Percentiles rank a stretch among this genome's conserved stretches.
Conservation (phyloP, 208 protist genomes). For the Leishmania mexicana region DNA sequence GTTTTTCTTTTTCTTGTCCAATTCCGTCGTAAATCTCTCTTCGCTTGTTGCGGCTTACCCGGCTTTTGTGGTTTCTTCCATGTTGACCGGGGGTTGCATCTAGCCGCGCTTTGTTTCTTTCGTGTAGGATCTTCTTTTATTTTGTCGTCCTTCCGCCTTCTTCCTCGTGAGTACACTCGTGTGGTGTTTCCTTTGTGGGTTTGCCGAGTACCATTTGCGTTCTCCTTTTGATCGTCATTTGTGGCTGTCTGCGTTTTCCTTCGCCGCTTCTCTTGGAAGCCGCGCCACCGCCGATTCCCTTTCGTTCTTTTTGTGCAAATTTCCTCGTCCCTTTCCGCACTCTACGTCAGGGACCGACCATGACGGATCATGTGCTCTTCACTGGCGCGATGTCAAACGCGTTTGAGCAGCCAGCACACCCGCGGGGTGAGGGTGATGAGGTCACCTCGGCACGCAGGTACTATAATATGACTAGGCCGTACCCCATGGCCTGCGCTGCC, state of each 20-base stretch:
- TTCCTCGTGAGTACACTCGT: too few species aligned
- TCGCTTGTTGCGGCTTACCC: not conserved
- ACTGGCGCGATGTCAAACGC: not conserved
- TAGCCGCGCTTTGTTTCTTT: not conserved
- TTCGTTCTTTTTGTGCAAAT: not conserved
- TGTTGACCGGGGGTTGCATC: not conserved
- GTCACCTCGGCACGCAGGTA: not conserved
- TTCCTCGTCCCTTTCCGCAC: not conserved
- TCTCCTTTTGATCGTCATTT: not conserved
- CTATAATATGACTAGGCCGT: constrained; percentile 1
- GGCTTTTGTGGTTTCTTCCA: not conserved
- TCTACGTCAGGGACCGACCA: not conserved
- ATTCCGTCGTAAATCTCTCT: not conserved
- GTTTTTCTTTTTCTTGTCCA: not conserved
- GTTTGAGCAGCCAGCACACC: not conserved
- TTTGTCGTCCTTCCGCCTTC: not conserved
- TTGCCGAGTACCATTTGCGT: not conserved
- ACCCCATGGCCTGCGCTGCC: not conserved
- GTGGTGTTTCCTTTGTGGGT: not conserved
- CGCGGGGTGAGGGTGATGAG: not conserved
- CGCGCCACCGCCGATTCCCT: not conserved
- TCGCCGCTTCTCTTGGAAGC: not conserved
- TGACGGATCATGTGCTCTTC: not conserved
- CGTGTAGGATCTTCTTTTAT: not conserved
- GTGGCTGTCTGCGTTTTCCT: not conserved